Conservation (phyloP, 495 filamentous ascomycete species). For the Penicillium salamii region DNA sequence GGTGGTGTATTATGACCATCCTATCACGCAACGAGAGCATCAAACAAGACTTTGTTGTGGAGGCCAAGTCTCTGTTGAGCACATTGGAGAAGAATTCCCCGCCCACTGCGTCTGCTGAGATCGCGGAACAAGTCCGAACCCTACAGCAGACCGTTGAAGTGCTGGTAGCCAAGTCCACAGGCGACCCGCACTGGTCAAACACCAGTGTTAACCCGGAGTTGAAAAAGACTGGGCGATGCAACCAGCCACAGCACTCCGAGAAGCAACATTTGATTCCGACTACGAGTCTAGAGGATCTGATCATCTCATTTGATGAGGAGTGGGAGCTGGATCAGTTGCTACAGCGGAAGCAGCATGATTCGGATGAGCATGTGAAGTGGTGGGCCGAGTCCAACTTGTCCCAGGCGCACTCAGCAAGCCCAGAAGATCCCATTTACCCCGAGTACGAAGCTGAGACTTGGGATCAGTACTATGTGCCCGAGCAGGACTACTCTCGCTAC, state of each 20-base stretch:
- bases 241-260: background rate
- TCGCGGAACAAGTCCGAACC: constrained; percentile 8
- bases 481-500: background rate
- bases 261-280: constrained; percentile 4
- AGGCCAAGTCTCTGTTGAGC: constrained; percentile 27
- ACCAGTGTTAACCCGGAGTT: background rate
- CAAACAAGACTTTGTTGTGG: constrained; percentile 32
- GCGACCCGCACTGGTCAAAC: constrained; percentile 3
- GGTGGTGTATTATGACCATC: constrained; percentile 43
- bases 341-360: background rate
- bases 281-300: background rate
- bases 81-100: constrained; percentile 9
- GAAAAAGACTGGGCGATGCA: constrained; percentile 1
- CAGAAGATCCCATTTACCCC: constrained; percentile 5
- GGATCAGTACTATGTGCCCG: constrained; percentile 1
- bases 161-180: constrained; percentile 1
- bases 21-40: constrained; percentile 31
- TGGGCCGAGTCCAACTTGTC: constrained; percentile 3
- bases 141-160: background rate
- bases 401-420: background rate
- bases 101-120: background rate
- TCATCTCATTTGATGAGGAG: constrained; percentile 24
- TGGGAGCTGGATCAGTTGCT: constrained; percentile 19
- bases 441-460: background rate
- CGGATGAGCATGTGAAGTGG: background rate